Evolutionary conservation across 371 early-diverging fungal species (phyloP), one percentile per base, ranked within the genome.

Genomic region (Mortierella sp.): DNA sequence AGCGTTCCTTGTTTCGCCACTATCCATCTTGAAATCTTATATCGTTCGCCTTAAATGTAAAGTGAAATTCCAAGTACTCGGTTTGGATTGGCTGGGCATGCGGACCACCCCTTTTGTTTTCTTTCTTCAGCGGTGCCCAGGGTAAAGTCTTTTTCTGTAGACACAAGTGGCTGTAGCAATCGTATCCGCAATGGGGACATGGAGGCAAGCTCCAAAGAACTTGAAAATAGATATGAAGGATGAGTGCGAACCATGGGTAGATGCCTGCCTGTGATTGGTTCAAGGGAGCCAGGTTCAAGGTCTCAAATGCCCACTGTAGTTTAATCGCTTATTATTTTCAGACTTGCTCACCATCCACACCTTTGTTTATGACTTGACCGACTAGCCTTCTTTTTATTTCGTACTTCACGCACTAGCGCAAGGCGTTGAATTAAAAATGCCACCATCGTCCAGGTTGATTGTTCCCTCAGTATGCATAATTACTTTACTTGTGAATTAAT

Each of bases 11-110:
- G 26, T 37, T 19, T 58, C 34, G 19, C 37, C 34, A 31, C 16
- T 26, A 14, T 58, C 58, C 6, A 13, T 16, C 26, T 34, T 34
- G n/a, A n/a, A n/a, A n/a, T n/a, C n/a, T n/a, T n/a, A n/a, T n/a
- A n/a, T n/a, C n/a, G n/a, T n/a, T n/a, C n/a, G n/a, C n/a, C 29
- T 22, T 22, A 22, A 31, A 29, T 14, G 8, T 14, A 29, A 34
- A 34, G 19, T 58, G 58, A 58, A 58, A 34, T 58, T 58, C 37
- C 58, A 58, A 37, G 58, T 9, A 58, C 58, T 58, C 34, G 58
- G 19, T 58, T 58, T 31, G 34, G 34, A 58, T 58, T 58, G 58
- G 34, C 8, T 58, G n/a, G n/a, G n/a, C n/a, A n/a, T n/a, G 34
- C 47, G 16, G 31, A 34, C 19, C 19, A 34, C 58, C 7, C 58